These are phyloP conservation scores for Centrapalus pauciflorus DNA, from an alignment of 129 eudicot species.

Conservation along the genomic window DNA sequence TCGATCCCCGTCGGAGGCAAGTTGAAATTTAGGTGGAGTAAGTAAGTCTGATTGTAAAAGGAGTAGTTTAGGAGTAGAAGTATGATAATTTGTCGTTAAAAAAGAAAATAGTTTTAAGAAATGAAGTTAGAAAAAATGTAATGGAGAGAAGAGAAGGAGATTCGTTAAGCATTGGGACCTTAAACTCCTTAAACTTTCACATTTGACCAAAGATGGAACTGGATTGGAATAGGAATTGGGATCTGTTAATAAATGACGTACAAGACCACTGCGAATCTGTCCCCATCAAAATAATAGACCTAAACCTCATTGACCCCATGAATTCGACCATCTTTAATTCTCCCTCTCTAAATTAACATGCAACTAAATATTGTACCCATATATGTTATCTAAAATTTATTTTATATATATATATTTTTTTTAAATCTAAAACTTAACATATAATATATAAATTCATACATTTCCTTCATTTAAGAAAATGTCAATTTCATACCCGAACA, in stretches of 20 bases:
- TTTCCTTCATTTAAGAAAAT: no score
- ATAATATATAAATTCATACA: no score
- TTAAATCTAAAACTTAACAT: no score
- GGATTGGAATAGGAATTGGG: neutral
- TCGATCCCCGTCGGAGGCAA: no score
- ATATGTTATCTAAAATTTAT: neutral
- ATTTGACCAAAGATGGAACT: neutral
- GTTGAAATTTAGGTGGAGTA: no score
- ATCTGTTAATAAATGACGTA: neutral
- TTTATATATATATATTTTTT: neutral
- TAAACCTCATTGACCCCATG: slow-evolving; percentile 15
- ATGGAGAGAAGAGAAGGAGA: no score
- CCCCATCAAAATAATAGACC: slow-evolving; percentile 17
- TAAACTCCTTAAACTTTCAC: neutral
- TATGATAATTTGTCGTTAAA: no score
- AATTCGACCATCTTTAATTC: slow-evolving; percentile 18
- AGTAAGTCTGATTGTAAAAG: no score
- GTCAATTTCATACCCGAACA: no score
- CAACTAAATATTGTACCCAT: neutral
- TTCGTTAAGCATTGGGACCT: neutral
- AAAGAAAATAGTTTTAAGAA: no score
- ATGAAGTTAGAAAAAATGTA: no score
- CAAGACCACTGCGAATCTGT: slow-evolving; percentile 7
- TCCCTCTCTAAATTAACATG: neutral
- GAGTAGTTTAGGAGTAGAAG: no score